Conservation (phyloP, 805 yeast species). For the Schwanniomyces polymorphus region DNA sequence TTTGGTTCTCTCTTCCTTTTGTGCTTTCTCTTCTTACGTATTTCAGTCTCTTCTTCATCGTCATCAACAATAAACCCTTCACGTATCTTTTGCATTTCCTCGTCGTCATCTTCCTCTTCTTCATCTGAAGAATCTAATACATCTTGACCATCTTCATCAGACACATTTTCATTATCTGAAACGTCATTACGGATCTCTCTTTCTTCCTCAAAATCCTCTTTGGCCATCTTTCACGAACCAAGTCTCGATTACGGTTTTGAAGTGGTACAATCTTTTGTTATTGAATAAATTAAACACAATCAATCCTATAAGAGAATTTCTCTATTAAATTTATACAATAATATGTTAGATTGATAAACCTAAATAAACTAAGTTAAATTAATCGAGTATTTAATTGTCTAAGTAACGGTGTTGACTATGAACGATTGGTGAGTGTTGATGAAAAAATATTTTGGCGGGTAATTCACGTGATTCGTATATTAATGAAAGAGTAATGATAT, state of each 20-base stretch:
- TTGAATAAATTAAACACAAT: neutral
- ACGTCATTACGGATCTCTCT: slow-evolving; percentile 36
- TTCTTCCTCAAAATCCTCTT: slow-evolving; percentile 31
- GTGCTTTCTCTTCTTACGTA: slow-evolving; percentile 30
- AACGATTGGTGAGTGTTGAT: neutral
- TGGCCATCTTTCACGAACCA: slow-evolving; percentile 22
- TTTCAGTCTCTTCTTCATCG: slow-evolving; percentile 52
- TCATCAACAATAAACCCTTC: slow-evolving; percentile 96
- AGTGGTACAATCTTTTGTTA: neutral
- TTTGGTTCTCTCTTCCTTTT: slow-evolving; percentile 37
- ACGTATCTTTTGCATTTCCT: slow-evolving; percentile 76
- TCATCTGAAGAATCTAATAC: slow-evolving; percentile 76
- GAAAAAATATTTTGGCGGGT: neutral
- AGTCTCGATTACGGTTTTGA: neutral
- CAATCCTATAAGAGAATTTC: neutral
- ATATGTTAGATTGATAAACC: neutral
- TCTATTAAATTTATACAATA: neutral
- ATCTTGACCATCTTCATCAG: slow-evolving; percentile 38
- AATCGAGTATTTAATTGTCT: neutral
- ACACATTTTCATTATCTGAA: slow-evolving; percentile 19
- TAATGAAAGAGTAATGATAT: neutral
- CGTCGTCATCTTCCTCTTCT: slow-evolving; percentile 83
- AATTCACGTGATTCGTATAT: neutral
- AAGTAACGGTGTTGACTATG: neutral
- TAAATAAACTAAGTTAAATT: neutral